Conservation (phyloP, 768 basidiomycete genomes). For the Trametes punicea region DNA sequence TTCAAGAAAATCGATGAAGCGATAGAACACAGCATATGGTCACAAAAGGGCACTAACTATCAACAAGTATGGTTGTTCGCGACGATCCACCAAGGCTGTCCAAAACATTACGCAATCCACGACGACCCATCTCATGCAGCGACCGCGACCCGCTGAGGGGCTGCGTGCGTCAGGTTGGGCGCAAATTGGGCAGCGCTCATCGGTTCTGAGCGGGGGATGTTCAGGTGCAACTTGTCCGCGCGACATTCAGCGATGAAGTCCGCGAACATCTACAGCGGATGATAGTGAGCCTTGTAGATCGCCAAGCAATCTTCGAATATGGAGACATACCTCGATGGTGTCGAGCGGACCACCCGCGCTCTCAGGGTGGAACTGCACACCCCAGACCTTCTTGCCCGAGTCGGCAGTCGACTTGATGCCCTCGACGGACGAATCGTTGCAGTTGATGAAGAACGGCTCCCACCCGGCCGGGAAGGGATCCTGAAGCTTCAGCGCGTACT, state of each 20-base stretch:
- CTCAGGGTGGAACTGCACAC: conserved; percentile 99
- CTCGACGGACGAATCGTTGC: conserved; percentile 98
- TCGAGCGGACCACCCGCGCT: conserved; percentile 98
- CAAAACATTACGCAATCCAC: too few species aligned
- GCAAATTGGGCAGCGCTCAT: conserved; percentile 25
- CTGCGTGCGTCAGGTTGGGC: conserved; percentile 14
- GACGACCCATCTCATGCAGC: conserved; percentile 30
- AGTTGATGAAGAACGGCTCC: conserved; percentile 99
- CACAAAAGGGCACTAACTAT: too few species aligned
- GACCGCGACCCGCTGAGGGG: conserved; percentile 25
- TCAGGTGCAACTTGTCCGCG: conserved; percentile 43
- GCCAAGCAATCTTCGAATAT: background rate
- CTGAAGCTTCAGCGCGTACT: conserved; percentile 91
- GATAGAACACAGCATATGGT: too few species aligned
- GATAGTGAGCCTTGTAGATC: background rate
- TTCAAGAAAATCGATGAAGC: too few species aligned
- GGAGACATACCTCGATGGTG: conserved; percentile 79
- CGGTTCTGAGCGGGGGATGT: conserved; percentile 11
- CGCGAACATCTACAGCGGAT: conserved; percentile 73
- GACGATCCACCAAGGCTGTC: too few species aligned
- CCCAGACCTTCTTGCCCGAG: conserved; percentile 92
- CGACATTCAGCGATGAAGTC: conserved; percentile 86
- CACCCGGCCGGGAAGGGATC: conserved; percentile 96
- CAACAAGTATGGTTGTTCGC: too few species aligned
- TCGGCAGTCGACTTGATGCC: conserved; percentile 93